Base-by-base conservation (phyloP, 192 early-diverging fungal species). In the Entrophospora sp. region DNA sequence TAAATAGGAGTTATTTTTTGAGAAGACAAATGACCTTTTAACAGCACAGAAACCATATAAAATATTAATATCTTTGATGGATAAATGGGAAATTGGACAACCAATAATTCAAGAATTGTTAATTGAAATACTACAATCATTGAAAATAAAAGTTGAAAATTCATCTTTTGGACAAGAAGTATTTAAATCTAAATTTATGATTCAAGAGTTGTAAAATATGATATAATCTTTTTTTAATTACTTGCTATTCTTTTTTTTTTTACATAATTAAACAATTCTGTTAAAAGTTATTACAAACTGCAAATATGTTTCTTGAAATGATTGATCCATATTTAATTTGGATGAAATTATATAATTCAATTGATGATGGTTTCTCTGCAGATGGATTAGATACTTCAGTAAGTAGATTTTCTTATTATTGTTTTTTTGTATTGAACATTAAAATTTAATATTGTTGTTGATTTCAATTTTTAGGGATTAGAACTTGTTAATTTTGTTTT, bases 251-350 rank as follows among this genome's bases (percentile, higher is more conserved):
- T n/a, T n/a, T n/a, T n/a, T n/a, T n/a, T n/a, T n/a, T n/a, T n/a
- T n/a, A n/a, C n/a, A n/a, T n/a, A n/a, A n/a, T n/a, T n/a, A n/a
- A n/a, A n/a, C n/a, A n/a, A n/a, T n/a, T n/a, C n/a, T n/a, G n/a
- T 10, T 31, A 13, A 9, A 69, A 89, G 81, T 73, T 94, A 22
- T 76, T 87, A 18, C 90, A 91, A 71, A 88, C 89, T 13, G 89
- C 89, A 1, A 88, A 84, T 31, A 93, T 94, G 91, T 90, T 92
- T 74, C 72, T 97, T 25, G 90, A 93, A 61, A 87, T 91, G 84
- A 77, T 92, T n/a, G 89, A 93, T 37, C 90, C 93, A 5, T 86
- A 85, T 56, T 69, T 90, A n/a, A 82, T 91, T 12, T 95, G 91
- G 90, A 81, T 81, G 45, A 83, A 87, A 46, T 70, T 91, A 5